Conservation (phyloP, 2,329 filamentous ascomycete species). For the Colletotrichum camelliae region DNA sequence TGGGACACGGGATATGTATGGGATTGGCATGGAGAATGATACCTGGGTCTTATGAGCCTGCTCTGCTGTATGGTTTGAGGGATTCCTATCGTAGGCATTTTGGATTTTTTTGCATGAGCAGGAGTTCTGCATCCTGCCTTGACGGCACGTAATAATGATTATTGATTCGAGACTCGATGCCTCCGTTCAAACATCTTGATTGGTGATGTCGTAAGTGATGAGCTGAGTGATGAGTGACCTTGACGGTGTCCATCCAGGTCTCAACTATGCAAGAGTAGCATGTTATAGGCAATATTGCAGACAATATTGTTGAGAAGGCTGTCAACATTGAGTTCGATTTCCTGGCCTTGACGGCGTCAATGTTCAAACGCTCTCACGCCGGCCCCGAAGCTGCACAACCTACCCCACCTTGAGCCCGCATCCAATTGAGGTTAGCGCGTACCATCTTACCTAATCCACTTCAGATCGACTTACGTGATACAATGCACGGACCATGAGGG, state of each 20-base stretch:
- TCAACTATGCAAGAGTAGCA: neutral
- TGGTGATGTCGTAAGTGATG: neutral
- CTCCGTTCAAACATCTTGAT: neutral
- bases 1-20: neutral
- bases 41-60: constrained; percentile 8
- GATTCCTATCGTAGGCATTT: neutral
- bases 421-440: neutral
- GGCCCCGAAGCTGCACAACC: neutral
- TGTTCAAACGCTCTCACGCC: neutral
- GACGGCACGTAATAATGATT: neutral
- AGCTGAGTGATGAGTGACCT: neutral
- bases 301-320: neutral
- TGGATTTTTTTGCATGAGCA: neutral
- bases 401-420: neutral
- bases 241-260: neutral
- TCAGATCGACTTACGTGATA: neutral
- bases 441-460: neutral
- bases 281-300: neutral
- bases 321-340: neutral
- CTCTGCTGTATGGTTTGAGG: neutral
- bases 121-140: neutral
- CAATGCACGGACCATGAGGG: neutral
- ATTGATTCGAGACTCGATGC: neutral
- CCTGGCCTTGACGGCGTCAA: neutral
- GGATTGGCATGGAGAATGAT: constrained; percentile 3